A percentile compares a stretch with the other conserved stretches of the same genome.
phyloP scores from a whole-genome alignment of 164 flowering plant genomes.

The Buxus sempervirens region DNA sequence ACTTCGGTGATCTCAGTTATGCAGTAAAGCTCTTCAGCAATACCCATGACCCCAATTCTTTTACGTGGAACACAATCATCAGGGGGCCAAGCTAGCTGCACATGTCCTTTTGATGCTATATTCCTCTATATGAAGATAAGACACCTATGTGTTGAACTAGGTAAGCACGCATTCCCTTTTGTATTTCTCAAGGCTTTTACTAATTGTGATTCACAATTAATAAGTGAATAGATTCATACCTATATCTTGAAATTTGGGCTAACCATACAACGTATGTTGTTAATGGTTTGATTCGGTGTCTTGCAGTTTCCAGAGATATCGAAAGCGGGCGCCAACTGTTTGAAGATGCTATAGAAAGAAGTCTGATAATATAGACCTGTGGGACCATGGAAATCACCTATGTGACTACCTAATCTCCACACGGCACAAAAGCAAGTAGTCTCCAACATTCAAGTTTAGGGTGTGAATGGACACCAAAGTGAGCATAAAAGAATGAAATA shows the following conservation, averaged over 20 bases:
- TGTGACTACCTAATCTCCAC: too few relatives aligned
- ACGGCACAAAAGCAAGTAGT: too few relatives aligned
- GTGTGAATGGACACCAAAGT: too few relatives aligned
- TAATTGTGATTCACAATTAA: slow-evolving; percentile 16
- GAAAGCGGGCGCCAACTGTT: slow-evolving; percentile 39
- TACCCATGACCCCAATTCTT: slow-evolving; percentile 44
- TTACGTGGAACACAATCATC: slow-evolving; percentile 68
- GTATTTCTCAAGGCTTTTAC: slow-evolving; percentile 61
- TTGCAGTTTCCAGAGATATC: slow-evolving; percentile 29
- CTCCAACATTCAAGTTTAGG: too few relatives aligned
- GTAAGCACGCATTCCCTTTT: slow-evolving; percentile 62
- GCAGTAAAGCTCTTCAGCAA: slow-evolving; percentile 42
- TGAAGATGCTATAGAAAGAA: slow-evolving; percentile 42
- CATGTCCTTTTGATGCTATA: slow-evolving; percentile 36
- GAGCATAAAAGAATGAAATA: too few relatives aligned
- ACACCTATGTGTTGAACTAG: slow-evolving; percentile 36
- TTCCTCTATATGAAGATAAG: slow-evolving; percentile 42
- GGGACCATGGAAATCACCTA: too few relatives aligned
- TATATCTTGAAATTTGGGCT: slow-evolving; percentile 52
- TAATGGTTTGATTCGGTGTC: slow-evolving; percentile 51
- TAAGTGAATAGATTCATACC: slow-evolving; percentile 40
- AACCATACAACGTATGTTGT: slow-evolving; percentile 47
- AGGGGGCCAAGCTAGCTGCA: slow-evolving; percentile 44
- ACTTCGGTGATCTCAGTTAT: slow-evolving; percentile 39
- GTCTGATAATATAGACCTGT: slow-evolving; percentile 60